Evolutionary conservation across 73 alveolate species (phyloP), one percentile per base, ranked within the genome.

Genomic region (Paramecium sonneborni): DNA sequence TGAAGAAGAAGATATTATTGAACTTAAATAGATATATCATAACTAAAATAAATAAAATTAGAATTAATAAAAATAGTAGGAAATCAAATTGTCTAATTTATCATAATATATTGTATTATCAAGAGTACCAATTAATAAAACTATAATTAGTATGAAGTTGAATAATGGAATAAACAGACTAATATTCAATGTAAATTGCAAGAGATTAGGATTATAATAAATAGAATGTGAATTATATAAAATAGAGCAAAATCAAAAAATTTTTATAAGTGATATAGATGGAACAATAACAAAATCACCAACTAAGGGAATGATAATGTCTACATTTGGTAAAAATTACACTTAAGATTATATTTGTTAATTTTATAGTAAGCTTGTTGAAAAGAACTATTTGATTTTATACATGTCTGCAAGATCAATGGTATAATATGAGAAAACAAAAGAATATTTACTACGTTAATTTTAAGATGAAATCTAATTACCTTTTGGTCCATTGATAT

Each of bases 181-280:
- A 41, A 0, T 9, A 23, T 79, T 41, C 41, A 23, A 43, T 18
- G 43, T 46, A n/a, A 32, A 38, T 7, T 79, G 90, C 30, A 39
- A 79, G 55, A 79, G 55, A 26, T 46, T 30, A 15, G 90, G 90
- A n/a, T 38, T 1, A 10, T 12, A 79, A 79, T 15, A 44, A 12
- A 44, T 79, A 0, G 76, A 79, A 37, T 41, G 76, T 44, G 48
- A 44, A 39, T 1, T 79, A 4, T 79, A 20, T 24, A n/a, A 12
- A 23, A 79, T 79, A 37, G 11, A 43, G 14, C 26, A 79, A 30
- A 21, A 79, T n/a, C 14, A 21, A 1, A 79, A 46, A 32, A 79
- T 79, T n/a, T 79, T 79, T 23, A 44, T 79, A 43, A 79, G 90
- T 79, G 90, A 79, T 12, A 39, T 79, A 0, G 90, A 79, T 79